phyloP scores from a whole-genome alignment of 1,284 basidiomycete species.

The Testicularia cyperi region DNA sequence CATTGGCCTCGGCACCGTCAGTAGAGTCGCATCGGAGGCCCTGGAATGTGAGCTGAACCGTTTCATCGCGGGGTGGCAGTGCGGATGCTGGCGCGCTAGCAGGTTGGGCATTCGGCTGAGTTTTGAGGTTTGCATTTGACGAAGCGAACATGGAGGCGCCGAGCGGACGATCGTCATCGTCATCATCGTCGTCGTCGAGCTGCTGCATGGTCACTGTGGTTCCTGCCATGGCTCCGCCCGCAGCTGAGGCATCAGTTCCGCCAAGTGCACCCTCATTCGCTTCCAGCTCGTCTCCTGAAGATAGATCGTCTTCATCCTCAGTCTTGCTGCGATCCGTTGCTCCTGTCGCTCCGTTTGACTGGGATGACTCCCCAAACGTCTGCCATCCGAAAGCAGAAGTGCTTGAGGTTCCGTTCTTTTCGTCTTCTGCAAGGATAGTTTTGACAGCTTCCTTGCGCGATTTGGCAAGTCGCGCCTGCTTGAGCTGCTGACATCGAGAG shows the following conservation, averaged over 20 bases:
- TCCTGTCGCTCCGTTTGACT: no score
- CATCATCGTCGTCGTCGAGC: conserved; percentile 29
- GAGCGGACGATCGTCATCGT: conserved; percentile 35
- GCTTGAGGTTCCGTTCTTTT: not conserved
- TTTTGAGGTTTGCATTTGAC: conserved; percentile 1
- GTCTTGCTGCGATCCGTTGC: no score
- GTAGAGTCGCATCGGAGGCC: conserved; percentile 11
- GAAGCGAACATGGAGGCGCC: conserved; percentile 10
- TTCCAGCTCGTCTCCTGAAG: conserved; percentile 5
- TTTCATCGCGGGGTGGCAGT: conserved; percentile 6
- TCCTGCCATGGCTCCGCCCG: conserved; percentile 4
- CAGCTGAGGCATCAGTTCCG: not conserved
- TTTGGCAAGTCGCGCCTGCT: conserved; percentile 3
- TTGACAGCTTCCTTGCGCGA: conserved; percentile 7
- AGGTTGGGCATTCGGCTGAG: not conserved
- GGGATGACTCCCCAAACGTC: conserved; percentile 8
- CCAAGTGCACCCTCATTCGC: not conserved
- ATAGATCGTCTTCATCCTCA: conserved; percentile 8
- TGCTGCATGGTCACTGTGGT: conserved; percentile 31
- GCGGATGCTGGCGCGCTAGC: not conserved
- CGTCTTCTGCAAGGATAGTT: no score
- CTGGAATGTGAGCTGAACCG: conserved; percentile 28
- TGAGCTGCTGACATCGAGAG: conserved; percentile 11
- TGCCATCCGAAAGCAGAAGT: conserved; percentile 19
- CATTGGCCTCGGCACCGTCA: not conserved